Evolutionary conservation across 1,284 basidiomycete species (phyloP).

Genomic region (Bondarzewia mesenterica): DNA sequence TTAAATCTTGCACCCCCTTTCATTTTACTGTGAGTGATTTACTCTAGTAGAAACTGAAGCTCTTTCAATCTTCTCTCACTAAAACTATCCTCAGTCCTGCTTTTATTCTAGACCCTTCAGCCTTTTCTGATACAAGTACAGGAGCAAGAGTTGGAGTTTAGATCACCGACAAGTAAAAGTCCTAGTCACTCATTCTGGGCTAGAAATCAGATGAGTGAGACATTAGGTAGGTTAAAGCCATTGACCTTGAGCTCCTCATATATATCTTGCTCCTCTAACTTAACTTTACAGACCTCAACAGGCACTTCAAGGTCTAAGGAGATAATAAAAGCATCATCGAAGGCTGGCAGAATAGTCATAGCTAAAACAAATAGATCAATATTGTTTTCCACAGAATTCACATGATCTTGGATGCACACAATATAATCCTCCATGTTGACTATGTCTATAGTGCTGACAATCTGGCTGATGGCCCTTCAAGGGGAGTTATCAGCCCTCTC

Average conservation of each 20-base stretch:
- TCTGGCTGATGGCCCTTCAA: conserved; percentile 32
- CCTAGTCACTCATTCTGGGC: conserved; percentile 26
- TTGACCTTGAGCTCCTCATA: conserved; percentile 30
- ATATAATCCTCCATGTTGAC: conserved; percentile 2
- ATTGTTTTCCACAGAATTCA: conserved; percentile 18
- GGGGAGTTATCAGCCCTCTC: conserved; percentile 21
- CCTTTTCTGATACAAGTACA: conserved; percentile 37
- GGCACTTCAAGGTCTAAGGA: conserved; percentile 14
- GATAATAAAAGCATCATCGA: conserved; percentile 23
- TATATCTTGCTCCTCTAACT: conserved; percentile 9
- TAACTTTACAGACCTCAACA: not conserved
- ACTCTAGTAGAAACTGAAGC: conserved; percentile 27
- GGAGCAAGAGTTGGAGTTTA: conserved; percentile 28
- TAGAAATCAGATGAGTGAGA: conserved; percentile 20
- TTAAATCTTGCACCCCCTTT: conserved; percentile 19
- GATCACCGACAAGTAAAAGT: conserved; percentile 21
- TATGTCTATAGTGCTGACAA: conserved; percentile 24
- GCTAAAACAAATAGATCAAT: conserved; percentile 16
- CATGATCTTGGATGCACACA: not conserved
- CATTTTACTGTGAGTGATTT: conserved; percentile 18
- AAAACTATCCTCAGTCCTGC: conserved; percentile 3
- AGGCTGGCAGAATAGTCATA: conserved; percentile 17
- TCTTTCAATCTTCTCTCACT: conserved; percentile 9
- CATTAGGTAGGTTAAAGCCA: conserved; percentile 21
- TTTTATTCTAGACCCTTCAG: conserved; percentile 19